Evolutionary conservation across 768 basidiomycete genomes (phyloP).

Genomic region (Paxillus ammoniavirescens): DNA sequence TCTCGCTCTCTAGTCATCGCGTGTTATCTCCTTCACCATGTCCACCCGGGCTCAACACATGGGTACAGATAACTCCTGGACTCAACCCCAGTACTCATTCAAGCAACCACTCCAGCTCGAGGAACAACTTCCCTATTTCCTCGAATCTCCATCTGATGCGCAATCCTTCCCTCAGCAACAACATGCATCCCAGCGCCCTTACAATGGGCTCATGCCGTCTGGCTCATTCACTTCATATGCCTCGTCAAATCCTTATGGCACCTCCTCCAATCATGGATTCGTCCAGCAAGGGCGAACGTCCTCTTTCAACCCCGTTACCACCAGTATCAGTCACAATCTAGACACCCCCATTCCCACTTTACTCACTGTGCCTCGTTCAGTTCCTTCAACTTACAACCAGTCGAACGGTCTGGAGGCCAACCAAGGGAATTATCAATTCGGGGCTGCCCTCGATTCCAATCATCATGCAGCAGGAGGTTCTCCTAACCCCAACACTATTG

Average conservation of each 20-base stretch:
- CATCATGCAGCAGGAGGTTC: constrained; percentile 13
- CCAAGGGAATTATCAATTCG: constrained; percentile 18
- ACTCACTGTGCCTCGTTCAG: constrained; percentile 6
- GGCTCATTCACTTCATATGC: constrained; percentile 12
- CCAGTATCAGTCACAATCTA: constrained; percentile 2
- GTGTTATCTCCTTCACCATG: constrained; percentile 13
- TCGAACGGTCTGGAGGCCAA: constrained; percentile 8
- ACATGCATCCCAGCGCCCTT: constrained; percentile 4
- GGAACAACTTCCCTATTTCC: constrained; percentile 16
- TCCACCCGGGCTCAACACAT: constrained; percentile 18
- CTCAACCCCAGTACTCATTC: constrained; percentile 11
- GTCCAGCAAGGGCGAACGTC: constrained; percentile 7
- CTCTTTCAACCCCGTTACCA: constrained; percentile 8
- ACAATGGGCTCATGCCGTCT: constrained; percentile 1
- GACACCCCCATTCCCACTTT: constrained; percentile 18
- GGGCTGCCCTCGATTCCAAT: not conserved
- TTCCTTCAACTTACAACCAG: constrained; percentile 16
- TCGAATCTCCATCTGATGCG: constrained; percentile 9
- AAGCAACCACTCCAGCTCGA: constrained; percentile 28
- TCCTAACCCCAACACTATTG: constrained; percentile 3
- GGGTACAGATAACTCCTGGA: constrained; percentile 16
- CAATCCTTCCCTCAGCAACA: constrained; percentile 12
- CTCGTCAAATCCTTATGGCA: constrained; percentile 10
- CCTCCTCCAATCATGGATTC: constrained; percentile 10
- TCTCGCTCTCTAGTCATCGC: not conserved